Evolutionary conservation across 2,329 filamentous ascomycete genomes (phyloP).

Genomic region (Chrysosporium queenslandicum): DNA sequence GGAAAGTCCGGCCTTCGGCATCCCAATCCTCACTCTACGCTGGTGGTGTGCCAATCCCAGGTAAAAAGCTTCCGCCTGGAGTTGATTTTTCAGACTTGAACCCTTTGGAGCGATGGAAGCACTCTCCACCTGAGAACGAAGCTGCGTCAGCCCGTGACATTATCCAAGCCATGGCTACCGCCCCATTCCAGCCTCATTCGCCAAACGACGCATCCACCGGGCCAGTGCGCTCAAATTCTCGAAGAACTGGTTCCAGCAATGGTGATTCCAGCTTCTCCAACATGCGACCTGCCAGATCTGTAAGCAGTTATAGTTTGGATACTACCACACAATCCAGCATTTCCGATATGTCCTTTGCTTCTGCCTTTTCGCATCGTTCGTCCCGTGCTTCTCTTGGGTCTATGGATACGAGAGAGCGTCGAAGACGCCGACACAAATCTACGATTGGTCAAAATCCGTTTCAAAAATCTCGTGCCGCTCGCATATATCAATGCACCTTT

Average conservation of each 20-base stretch:
- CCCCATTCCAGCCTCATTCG: slow-evolving; percentile 28
- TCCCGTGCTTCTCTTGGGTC: slow-evolving; percentile 50
- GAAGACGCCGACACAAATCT: slow-evolving; percentile 44
- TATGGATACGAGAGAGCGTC: slow-evolving; percentile 49
- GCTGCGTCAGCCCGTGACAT: slow-evolving; percentile 56
- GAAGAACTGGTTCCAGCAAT: slow-evolving; percentile 39
- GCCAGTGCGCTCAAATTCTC: slow-evolving; percentile 31
- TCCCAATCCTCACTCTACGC: slow-evolving; percentile 61
- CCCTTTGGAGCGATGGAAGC: slow-evolving; percentile 59
- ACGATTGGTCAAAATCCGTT: slow-evolving; percentile 35
- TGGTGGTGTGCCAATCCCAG: slow-evolving; percentile 64
- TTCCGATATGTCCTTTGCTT: slow-evolving; percentile 46
- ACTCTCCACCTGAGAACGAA: slow-evolving; percentile 60
- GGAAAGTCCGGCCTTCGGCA: slow-evolving; percentile 58
- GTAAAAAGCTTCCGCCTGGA: slow-evolving; percentile 44
- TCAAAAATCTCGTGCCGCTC: slow-evolving; percentile 34
- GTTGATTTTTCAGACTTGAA: slow-evolving; percentile 45
- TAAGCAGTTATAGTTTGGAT: slow-evolving; percentile 46
- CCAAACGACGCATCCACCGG: slow-evolving; percentile 25
- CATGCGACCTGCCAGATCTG: slow-evolving; percentile 43
- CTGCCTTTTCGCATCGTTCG: slow-evolving; percentile 46
- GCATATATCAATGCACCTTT: slow-evolving; percentile 50
- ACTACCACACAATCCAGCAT: slow-evolving; percentile 46
- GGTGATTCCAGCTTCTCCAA: slow-evolving; percentile 43
- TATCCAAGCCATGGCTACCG: slow-evolving; percentile 47